Evolutionary conservation across 768 basidiomycete species (phyloP), one percentile per base, ranked within the genome.

Genomic region (Tulasnella sp.): DNA sequence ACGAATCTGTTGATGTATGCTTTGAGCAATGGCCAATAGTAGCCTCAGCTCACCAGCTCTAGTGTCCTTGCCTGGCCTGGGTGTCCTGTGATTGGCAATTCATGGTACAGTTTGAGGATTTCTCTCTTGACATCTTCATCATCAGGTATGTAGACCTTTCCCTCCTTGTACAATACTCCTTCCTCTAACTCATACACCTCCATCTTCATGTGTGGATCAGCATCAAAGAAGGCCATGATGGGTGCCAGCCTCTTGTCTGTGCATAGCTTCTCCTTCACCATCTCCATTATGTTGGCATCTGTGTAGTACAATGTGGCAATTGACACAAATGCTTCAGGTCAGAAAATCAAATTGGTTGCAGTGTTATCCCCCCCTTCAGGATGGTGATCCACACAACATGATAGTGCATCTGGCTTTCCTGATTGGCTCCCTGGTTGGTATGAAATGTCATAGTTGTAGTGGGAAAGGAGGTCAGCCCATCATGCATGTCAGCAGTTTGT

Each of bases 401-500:
- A 48, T n/a, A 48, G n/a, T 21, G 47, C 47, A 48, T 48, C 47
- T 48, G 47, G 47, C n/a, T 48, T 48, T 48, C 47, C 47, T 21
- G 47, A 48, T 26, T 48, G n/a, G 5, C 7, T n/a, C 24, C 47
- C 47, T 48, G 47, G 47, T 48, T n/a, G 47, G n/a, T 21, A 48
- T 21, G 24, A 19, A 48, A 48, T 48, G 10, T 48, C 7, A n/a
- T 7, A 48, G n/a, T 48, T 26, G 24, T 48, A 48, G n/a, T 26
- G 47, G 7, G 47, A 7, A 10, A 48, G 24, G 7, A 21, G 19
- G 10, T 48, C 47, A 19, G 47, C 5, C 47, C 47, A 48, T 21
- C n/a, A n/a, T 5, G 47, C 47, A 7, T 48, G 47, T 48, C n/a
- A n/a, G 47, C 47, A n/a, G 60, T 72, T 77, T 0, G 80, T 68